phyloP scores from a whole-genome alignment of 306 rosid genomes.

The Castanospermum australe region DNA sequence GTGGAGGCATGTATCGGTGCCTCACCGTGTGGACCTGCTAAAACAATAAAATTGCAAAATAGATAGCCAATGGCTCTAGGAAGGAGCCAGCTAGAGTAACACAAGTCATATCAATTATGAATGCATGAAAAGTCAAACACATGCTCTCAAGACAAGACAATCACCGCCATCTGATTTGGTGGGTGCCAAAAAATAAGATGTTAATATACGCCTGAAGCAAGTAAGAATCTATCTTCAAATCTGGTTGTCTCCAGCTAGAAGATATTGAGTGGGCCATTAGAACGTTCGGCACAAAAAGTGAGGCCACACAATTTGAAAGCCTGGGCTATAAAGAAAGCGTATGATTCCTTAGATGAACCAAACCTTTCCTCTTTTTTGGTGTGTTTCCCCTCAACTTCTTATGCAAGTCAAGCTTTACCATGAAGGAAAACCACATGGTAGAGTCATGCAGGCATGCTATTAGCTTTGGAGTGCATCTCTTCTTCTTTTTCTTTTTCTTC shows the following conservation, averaged over 20 bases:
- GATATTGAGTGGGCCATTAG: not conserved
- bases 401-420: not conserved
- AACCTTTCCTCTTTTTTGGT: not conserved
- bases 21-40: not conserved
- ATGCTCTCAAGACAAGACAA: not conserved
- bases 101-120: not conserved
- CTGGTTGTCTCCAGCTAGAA: not conserved
- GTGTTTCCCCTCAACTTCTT: not conserved
- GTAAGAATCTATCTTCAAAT: not conserved
- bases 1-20: not conserved
- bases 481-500: not conserved
- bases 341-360: not conserved
- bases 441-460: not conserved
- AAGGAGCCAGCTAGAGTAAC: not conserved
- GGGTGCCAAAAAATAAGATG: not conserved
- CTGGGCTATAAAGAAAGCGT: not conserved
- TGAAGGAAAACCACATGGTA: constrained; percentile 5
- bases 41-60: not conserved
- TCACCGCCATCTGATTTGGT: too few relatives aligned
- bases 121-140: not conserved
- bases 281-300: not conserved
- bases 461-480: not conserved
- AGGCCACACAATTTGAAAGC: not conserved
- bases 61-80: not conserved
- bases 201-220: not conserved